Evolutionary conservation across 106 monocot genomes (phyloP), one percentile per base, ranked within the genome.

Genomic region (Acorus gramineus): DNA sequence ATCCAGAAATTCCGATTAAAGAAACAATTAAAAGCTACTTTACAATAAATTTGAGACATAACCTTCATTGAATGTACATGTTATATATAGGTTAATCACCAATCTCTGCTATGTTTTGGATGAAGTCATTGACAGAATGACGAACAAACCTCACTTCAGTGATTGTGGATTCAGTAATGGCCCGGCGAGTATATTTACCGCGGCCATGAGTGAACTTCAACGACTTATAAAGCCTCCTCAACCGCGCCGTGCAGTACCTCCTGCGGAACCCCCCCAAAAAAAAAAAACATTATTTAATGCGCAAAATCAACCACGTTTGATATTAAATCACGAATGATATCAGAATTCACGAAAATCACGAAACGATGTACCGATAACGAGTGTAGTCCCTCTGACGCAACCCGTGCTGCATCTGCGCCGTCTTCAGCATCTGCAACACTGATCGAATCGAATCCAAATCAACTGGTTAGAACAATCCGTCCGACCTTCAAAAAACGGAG

Each of bases 351-450:
- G 56, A 63, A 44, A 14, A 9, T 61, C 7, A 50, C 59, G 8
- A 2, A 52, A 72, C 8, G 10, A 56, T 44, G 10, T 69, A 98
- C 88, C 91, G 73, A 68, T 98, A 98, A 11, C 90, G 82, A 60
- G 96, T 85, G 72, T 98, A 98, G 46, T 98, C 91, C 42, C 88
- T 72, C 47, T 87, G 96, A 52, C 88, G 71, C 69, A 98, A 73
- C 4, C 96, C 96, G 55, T 98, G 96, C 74, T 88, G 91, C 85
- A 91, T 88, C 79, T 98, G 96, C 50, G 96, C 78, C 1, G 91
- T 80, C 57, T 85, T 91, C 57, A 98, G 68, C 7, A 92, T 82
- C 77, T 85, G 76, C 80, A 91, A 68, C 47, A 98, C 96, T 98
- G 79, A 60, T 11, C 62, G 56, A 50, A 55, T 14, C 42, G 56